Evolutionary conservation across 352 stramenopile genomes (phyloP).

Genomic region (Globisporangium camurandrum): DNA sequence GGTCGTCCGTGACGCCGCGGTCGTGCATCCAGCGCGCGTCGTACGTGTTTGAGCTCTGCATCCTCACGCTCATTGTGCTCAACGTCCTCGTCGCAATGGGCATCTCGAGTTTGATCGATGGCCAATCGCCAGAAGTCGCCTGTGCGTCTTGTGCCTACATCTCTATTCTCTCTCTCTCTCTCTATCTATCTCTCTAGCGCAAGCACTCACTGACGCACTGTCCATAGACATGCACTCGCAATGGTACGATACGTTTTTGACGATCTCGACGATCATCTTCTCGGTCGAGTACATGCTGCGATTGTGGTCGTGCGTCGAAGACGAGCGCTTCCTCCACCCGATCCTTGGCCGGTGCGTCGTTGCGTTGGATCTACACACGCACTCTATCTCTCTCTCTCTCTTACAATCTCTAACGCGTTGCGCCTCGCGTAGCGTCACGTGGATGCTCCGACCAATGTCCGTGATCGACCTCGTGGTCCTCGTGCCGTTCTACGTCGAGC

Average conservation of each 20-base stretch:
- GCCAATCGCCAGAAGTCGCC: constrained; percentile 3
- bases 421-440: constrained; percentile 57
- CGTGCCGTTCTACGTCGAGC: constrained; percentile 76
- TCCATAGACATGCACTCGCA: constrained; percentile 25
- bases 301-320: constrained; percentile 79
- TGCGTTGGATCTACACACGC: not conserved
- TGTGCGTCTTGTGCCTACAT: constrained; percentile 5
- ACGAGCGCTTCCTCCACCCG: constrained; percentile 46
- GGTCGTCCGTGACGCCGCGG: constrained; percentile 46
- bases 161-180: no score
- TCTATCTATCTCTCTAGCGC: no score
- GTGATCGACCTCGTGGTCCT: constrained; percentile 72
- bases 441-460: constrained; percentile 76
- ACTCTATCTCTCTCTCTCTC: not conserved
- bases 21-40: constrained; percentile 58
- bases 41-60: constrained; percentile 53
- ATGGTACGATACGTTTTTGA: constrained; percentile 76
- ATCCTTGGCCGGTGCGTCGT: constrained; percentile 37
- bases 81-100: constrained; percentile 77
- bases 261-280: constrained; percentile 69
- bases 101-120: constrained; percentile 27
- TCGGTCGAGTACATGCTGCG: constrained; percentile 67
- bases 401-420: no score
- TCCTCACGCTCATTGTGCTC: constrained; percentile 68
- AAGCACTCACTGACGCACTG: not conserved